Evolutionary conservation across 177 flowering plant genomes (phyloP), one percentile per base, ranked within the genome.

Genomic region (Tripterygium wilfordii): DNA sequence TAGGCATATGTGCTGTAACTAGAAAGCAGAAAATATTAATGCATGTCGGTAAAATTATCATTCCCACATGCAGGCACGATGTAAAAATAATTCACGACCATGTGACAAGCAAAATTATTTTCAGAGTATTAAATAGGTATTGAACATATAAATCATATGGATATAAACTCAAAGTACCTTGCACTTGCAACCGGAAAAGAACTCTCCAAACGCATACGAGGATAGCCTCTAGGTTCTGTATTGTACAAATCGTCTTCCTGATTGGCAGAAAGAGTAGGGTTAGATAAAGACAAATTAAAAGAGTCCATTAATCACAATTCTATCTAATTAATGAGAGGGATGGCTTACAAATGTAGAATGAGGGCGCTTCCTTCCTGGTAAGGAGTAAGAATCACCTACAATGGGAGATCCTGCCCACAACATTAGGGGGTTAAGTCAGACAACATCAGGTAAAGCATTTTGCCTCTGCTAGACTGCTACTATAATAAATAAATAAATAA

Each of bases 321-420:
- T 10, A 22, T n/a, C n/a, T n/a, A n/a, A n/a, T n/a, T n/a, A n/a
- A n/a, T n/a, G n/a, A n/a, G n/a, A n/a, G n/a, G n/a, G n/a, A n/a
- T n/a, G n/a, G n/a, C 49, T 60, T 64, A 68, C 77, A 60, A 58
- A 25, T 44, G 42, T 33, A 35, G 63, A 45, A 51, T 46, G 47
- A 5, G 65, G 62, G 7, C 70, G 69, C 54, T 67, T 68, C 43
- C 42, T 64, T 45, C 56, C 72, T 44, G 63, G 29, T 42, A 48
- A 26, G 28, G 63, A n/a, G 16, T 47, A 21, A 16, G 30, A 27
- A 53, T 52, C 36, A 22, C 31, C 61, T 2, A 27, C 42, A 42
- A 28, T 10, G 14, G 29, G n/a, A 9, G 56, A 36, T 45, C 59
- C 73, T 64, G 57, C 5, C 10, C n/a, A n/a, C n/a, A n/a, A 20